Conservation (phyloP, 345 rosid species). For the Camelina neglecta region DNA sequence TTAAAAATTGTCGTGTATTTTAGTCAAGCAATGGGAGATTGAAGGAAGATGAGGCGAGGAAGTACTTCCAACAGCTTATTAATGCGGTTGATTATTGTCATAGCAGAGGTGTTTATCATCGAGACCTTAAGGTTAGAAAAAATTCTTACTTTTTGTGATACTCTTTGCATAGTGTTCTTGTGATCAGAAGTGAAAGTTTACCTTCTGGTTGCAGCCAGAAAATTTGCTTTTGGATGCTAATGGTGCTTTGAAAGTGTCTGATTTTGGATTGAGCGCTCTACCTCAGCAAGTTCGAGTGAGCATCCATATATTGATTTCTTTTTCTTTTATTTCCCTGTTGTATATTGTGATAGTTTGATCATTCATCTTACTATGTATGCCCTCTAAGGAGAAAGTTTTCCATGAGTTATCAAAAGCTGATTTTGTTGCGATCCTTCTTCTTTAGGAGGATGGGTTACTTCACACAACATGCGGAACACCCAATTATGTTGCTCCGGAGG, state of each 20-base stretch:
- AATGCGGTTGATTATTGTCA: slow-evolving; percentile 98
- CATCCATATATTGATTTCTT: slow-evolving; percentile 3
- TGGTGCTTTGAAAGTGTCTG: slow-evolving; percentile 89
- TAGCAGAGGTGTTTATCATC: slow-evolving; percentile 92
- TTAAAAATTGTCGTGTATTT: slow-evolving; percentile 7
- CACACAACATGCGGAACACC: slow-evolving; percentile 99
- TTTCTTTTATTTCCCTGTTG: background rate
- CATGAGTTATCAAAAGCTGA: slow-evolving; percentile 18
- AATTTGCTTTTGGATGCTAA: slow-evolving; percentile 88
- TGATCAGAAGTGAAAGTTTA: background rate
- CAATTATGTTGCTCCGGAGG: slow-evolving; percentile 99
- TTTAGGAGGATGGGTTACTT: slow-evolving; percentile 95
- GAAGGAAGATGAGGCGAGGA: slow-evolving; percentile 96
- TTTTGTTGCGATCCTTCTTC: slow-evolving; percentile 32
- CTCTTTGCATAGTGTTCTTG: background rate
- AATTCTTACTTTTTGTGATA: background rate
- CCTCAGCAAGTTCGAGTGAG: slow-evolving; percentile 99
- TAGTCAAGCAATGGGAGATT: slow-evolving; percentile 93
- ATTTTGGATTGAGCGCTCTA: slow-evolving; percentile 97
- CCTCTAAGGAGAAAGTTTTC: background rate
- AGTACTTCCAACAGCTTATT: slow-evolving; percentile 94
- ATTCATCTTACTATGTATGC: slow-evolving; percentile 25
- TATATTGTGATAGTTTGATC: slow-evolving; percentile 6
- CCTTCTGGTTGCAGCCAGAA: slow-evolving; percentile 73
- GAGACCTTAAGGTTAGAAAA: slow-evolving; percentile 82